Percentiles rank a stretch among this genome's conserved stretches.
These are phyloP conservation scores for Colletotrichum abscissum DNA, from an alignment of 2,329 filamentous ascomycete species.

Conservation along the genomic window DNA sequence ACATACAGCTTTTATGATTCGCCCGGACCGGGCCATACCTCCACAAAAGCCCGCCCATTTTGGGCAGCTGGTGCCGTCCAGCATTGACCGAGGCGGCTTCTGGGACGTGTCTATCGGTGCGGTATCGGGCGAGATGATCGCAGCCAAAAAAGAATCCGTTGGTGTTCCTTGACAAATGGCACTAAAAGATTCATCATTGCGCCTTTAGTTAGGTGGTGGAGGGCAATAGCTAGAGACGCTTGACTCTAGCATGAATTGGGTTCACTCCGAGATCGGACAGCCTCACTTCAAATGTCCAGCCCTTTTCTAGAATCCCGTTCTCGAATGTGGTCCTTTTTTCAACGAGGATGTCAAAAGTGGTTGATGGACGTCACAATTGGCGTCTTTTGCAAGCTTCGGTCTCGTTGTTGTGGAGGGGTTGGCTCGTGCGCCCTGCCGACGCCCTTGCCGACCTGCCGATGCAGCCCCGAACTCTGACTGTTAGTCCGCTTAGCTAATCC, in stretches of 20 bases:
- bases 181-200: too few species aligned
- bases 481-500: background rate
- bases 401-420: background rate
- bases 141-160: background rate
- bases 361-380: background rate
- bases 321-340: background rate
- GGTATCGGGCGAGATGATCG: slow-evolving; percentile 17
- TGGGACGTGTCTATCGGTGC: slow-evolving; percentile 6
- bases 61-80: background rate
- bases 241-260: background rate
- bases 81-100: background rate
- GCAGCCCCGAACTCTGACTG: background rate
- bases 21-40: slow-evolving; percentile 9
- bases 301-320: background rate
- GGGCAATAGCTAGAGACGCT: background rate
- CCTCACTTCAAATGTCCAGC: background rate
- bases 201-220: background rate
- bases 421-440: slow-evolving; percentile 11
- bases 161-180: too few species aligned
- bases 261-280: background rate
- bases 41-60: slow-evolving; percentile 20
- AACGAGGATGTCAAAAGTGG: background rate
- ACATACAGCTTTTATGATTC: slow-evolving; percentile 22
- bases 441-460: slow-evolving; percentile 16
- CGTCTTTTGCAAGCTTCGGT: background rate